These are phyloP conservation scores for Cucumis variabilis DNA, from an alignment of 331 rosid species.

Conservation along the genomic window DNA sequence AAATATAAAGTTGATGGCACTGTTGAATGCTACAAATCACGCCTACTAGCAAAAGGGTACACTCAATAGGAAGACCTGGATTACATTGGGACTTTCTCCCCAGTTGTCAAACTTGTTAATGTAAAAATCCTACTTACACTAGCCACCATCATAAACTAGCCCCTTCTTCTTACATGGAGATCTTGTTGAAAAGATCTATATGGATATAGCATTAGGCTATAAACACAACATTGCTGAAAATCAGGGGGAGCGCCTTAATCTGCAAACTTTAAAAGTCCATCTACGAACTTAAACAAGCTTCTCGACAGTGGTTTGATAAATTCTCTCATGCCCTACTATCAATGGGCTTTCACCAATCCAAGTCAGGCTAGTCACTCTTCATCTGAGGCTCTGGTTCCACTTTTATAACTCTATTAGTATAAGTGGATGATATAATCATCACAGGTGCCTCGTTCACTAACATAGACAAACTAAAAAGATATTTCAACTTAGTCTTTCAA, in stretches of 20 bases:
- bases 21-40: neutral
- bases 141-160: neutral
- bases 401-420: no score
- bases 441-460: neutral
- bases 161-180: neutral
- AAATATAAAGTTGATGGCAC: neutral
- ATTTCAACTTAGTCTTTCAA: no score
- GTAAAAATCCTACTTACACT: neutral
- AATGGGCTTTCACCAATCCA: neutral
- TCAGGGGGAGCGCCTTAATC: neutral
- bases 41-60: neutral
- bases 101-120: neutral
- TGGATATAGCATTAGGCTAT: neutral
- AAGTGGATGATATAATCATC: neutral
- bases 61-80: neutral
- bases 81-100: neutral
- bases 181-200: neutral
- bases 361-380: neutral
- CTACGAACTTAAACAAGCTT: neutral
- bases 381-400: fast-evolving
- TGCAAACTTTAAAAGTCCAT: neutral
- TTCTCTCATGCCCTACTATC: neutral
- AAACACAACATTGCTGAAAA: neutral
- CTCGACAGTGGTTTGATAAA: neutral
- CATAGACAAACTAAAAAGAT: fast-evolving